A percentile compares a stretch with the other conserved stretches of the same genome.
phyloP scores from a whole-genome alignment of 768 basidiomycete genomes.

The Trametes gibbosa region DNA sequence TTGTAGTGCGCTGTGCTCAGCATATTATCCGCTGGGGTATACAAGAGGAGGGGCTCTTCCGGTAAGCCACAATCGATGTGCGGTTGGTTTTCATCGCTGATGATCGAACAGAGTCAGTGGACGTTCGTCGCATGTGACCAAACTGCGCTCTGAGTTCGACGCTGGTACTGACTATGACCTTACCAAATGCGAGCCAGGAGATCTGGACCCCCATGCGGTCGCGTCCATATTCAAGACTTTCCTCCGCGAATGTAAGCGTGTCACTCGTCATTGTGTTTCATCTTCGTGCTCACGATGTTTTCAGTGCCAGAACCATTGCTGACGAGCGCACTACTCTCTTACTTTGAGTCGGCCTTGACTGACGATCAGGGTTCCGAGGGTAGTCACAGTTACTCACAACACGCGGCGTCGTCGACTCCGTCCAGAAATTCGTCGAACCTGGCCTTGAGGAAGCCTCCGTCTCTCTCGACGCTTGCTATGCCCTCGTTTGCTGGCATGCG shows the following conservation, averaged over 20 bases:
- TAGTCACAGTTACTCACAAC: constrained; percentile 15
- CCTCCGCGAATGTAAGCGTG: constrained; percentile 79
- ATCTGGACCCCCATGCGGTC: constrained; percentile 93
- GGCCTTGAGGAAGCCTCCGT: constrained; percentile 70
- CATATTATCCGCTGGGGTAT: constrained; percentile 81
- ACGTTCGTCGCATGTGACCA: constrained; percentile 74
- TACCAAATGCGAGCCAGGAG: constrained; percentile 71
- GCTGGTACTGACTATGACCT: constrained; percentile 86
- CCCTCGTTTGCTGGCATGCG: constrained; percentile 61
- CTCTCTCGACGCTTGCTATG: constrained; percentile 75
- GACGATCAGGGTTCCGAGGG: constrained; percentile 43
- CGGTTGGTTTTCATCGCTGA: not conserved
- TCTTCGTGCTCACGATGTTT: constrained; percentile 11
- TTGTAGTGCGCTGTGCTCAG: constrained; percentile 80
- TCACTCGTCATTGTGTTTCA: constrained; percentile 5
- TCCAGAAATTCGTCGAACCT: constrained; percentile 25
- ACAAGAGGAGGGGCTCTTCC: constrained; percentile 83
- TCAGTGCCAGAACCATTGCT: constrained; percentile 86
- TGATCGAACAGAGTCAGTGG: constrained; percentile 66
- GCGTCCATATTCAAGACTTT: constrained; percentile 91
- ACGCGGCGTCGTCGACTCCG: constrained; percentile 15
- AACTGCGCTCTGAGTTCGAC: constrained; percentile 79
- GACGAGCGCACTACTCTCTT: constrained; percentile 64
- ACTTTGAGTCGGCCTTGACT: constrained; percentile 75
- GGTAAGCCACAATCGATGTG: constrained; percentile 44